These are phyloP conservation scores for Rutstroemia sp. DNA, from an alignment of 2,329 filamentous ascomycete genomes.

Conservation along the genomic window DNA sequence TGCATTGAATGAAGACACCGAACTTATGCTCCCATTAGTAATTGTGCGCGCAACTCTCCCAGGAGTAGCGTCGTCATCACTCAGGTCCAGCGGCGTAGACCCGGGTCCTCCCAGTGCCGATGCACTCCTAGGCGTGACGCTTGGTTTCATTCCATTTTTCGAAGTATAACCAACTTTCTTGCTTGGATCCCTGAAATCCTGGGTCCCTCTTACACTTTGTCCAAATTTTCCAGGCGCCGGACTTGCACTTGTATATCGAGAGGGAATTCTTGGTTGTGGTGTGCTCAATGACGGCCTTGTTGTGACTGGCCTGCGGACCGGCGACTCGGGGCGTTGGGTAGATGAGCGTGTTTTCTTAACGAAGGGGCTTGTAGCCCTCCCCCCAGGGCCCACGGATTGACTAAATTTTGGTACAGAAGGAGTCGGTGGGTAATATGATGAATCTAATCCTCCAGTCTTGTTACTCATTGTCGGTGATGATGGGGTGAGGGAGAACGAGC, in stretches of 20 bases:
- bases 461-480: slow-evolving; percentile 50
- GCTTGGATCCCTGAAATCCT: slow-evolving; percentile 48
- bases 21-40: slow-evolving; percentile 47
- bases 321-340: slow-evolving; percentile 69
- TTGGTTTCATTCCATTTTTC: slow-evolving; percentile 41
- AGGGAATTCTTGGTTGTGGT: slow-evolving; percentile 41
- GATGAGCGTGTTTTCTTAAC: slow-evolving; percentile 69
- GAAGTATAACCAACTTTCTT: slow-evolving; percentile 40
- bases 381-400: slow-evolving; percentile 73
- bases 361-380: slow-evolving; percentile 58
- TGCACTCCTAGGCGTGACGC: slow-evolving; percentile 48
- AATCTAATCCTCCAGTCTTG: slow-evolving; percentile 34
- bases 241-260: slow-evolving; percentile 57
- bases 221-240: slow-evolving; percentile 56
- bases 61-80: slow-evolving; percentile 52
- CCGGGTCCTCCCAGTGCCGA: slow-evolving; percentile 46
- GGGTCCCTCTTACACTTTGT: slow-evolving; percentile 52
- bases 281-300: slow-evolving; percentile 51
- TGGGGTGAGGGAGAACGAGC: slow-evolving; percentile 58
- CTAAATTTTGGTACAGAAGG: slow-evolving; percentile 72
- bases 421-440: slow-evolving; percentile 57
- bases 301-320: slow-evolving; percentile 59
- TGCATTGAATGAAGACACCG: slow-evolving; percentile 46
- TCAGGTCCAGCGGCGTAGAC: slow-evolving; percentile 32
- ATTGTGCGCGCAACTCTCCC: slow-evolving; percentile 41